A percentile compares a stretch with the other conserved stretches of the same genome.
These are phyloP conservation scores for Lasiodiplodia sp. DNA, from an alignment of 2,329 filamentous ascomycete genomes.

Conservation along the genomic window DNA sequence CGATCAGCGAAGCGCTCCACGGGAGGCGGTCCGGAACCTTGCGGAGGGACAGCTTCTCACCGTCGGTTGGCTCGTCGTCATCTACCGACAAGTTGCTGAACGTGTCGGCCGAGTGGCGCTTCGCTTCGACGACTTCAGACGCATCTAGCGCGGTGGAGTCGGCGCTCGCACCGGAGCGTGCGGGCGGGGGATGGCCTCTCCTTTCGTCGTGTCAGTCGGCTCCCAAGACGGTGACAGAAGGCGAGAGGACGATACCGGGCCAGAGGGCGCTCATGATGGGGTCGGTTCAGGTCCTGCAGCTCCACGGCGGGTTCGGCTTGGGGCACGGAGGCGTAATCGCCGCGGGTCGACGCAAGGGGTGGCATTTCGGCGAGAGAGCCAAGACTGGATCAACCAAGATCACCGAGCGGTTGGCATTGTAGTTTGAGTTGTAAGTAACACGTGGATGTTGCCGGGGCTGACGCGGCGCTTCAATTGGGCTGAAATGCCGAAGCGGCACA, in stretches of 20 bases:
- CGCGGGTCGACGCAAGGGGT: conserved; percentile 19
- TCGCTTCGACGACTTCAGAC: conserved; percentile 7
- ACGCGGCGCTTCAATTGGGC: conserved; percentile 1
- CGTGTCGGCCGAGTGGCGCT: conserved; percentile 15
- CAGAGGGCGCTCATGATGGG: conserved; percentile 1
- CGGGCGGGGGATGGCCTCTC: not conserved
- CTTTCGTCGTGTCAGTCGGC: not conserved
- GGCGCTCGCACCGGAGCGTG: not conserved
- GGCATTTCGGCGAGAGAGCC: not conserved
- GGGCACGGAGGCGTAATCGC: conserved; percentile 21
- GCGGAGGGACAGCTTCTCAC: conserved; percentile 52
- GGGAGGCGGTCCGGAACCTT: conserved; percentile 57
- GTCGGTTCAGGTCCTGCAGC: conserved; percentile 8
- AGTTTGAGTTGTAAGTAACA: not conserved
- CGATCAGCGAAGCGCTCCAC: conserved; percentile 56
- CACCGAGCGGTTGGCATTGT: not conserved
- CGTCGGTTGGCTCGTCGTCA: conserved; percentile 47
- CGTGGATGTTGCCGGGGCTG: conserved; percentile 9
- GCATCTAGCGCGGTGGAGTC: conserved; percentile 16
- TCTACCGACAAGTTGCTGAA: conserved; percentile 25
- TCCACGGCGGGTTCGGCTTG: conserved; percentile 25
- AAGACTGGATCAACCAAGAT: not conserved
- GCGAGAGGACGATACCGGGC: conserved; percentile 6
- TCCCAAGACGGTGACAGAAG: not conserved
- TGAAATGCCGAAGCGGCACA: not conserved